Base-by-base conservation (phyloP, 257 asterid species). In the Nicotiana undulata region DNA sequence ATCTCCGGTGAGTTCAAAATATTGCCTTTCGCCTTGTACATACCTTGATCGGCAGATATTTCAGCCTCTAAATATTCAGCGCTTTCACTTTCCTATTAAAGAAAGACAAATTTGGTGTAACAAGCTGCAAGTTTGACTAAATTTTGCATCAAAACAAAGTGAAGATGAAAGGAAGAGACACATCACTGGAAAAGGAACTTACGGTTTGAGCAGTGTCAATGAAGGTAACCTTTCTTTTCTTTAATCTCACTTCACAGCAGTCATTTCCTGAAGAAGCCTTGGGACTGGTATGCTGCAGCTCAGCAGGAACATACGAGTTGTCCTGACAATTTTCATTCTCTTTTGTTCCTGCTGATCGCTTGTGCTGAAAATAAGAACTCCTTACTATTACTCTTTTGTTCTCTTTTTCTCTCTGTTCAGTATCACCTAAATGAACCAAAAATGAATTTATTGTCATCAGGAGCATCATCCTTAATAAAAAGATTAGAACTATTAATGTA, bases 211-310 rank as follows among this genome's bases (percentile, higher is more conserved):
- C 34, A 52, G 60, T 52, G 44, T 89, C 88, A 26, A 77, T 77
- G 66, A 85, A 86, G 63, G 87, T 80, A 53, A 82, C 83, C 86
- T 88, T 93, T 85, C 96, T 90, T 86, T 85, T 90, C 86, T 85
- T 91, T 18, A 66, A 31, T 53, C 84, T 59, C 80, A 83, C 55
- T 80, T 86, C 89, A 18, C 78, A 82, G 61, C 74, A 80, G 79
- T 80, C 84, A 67, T 80, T 58, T 58, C 60, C 63, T 63, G 85
- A 79, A 51, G 83, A 80, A 76, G 82, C 78, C 80, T 81, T 82
- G 34, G 77, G 86, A 83, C 61, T 75, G 65, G 60, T 46, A 51
- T 81, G 85, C 66, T 85, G 81, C 60, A 77, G 52, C 46, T 85
- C 89, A 11, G 80, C 56, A 67, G 79, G 40, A 64, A 61, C 91